Percentiles rank a stretch among this genome's conserved stretches.
phyloP scores from a whole-genome alignment of 2,329 filamentous ascomycete species.

The Nemania sp. region DNA sequence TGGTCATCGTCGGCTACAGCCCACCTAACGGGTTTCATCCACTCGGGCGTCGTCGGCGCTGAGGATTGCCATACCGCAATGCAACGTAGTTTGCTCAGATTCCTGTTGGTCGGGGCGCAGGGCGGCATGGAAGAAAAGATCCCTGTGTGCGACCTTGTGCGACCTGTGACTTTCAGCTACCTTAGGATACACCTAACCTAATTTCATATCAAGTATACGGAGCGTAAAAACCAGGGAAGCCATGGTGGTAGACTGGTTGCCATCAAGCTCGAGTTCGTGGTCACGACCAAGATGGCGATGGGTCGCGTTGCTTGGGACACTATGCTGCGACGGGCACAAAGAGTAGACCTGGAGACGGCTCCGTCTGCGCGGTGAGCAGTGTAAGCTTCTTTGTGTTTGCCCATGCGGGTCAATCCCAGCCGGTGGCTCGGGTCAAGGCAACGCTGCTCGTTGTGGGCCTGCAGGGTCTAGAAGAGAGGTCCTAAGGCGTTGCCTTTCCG shows the following conservation, averaged over 20 bases:
- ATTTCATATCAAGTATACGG: neutral
- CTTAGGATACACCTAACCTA: no score
- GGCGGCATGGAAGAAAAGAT: conserved; percentile 59
- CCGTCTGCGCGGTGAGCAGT: conserved; percentile 57
- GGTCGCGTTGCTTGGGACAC: conserved; percentile 53
- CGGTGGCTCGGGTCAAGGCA: neutral
- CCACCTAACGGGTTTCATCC: no score
- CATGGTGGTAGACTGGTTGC: conserved; percentile 51
- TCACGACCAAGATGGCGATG: conserved; percentile 54
- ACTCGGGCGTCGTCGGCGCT: conserved; percentile 57
- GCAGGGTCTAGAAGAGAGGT: no score
- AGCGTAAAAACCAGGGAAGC: conserved; percentile 45
- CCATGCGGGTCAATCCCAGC: conserved; percentile 48
- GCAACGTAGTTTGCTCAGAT: conserved; percentile 55
- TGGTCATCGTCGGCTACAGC: conserved; percentile 61
- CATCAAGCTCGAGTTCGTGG: conserved; percentile 48
- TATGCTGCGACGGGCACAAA: conserved; percentile 46
- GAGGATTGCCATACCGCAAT: conserved; percentile 65
- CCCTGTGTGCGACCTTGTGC: no score
- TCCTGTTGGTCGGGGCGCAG: conserved; percentile 59
- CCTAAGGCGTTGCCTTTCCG: no score
- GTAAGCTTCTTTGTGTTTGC: conserved; percentile 55
- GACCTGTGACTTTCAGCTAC: no score
- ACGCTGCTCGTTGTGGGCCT: neutral
- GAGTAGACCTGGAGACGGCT: no score